These are phyloP conservation scores for Chiua virens DNA, from an alignment of 768 basidiomycete species.

Conservation along the genomic window DNA sequence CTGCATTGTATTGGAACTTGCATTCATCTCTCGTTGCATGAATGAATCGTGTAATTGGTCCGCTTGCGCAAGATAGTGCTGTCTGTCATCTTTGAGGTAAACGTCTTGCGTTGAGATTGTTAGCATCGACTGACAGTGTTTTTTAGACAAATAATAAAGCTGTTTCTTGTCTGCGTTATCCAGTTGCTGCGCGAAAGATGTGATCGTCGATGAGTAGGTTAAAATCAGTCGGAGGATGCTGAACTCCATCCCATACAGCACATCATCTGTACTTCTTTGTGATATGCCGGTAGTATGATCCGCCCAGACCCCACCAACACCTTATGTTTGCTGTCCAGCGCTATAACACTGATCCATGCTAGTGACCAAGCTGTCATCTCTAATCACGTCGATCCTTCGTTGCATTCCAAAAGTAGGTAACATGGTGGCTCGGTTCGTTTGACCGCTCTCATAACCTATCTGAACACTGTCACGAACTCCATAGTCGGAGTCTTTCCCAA, in stretches of 20 bases:
- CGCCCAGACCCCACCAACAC: no score
- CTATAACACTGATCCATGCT: no score
- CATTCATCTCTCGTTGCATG: conserved; percentile 1
- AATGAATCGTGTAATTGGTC: conserved; percentile 8
- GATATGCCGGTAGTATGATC: no score
- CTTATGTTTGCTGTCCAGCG: no score
- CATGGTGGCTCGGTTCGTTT: no score
- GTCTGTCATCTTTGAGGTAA: conserved; percentile 22
- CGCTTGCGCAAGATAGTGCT: conserved; percentile 27
- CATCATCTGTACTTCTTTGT: no score
- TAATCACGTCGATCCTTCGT: no score
- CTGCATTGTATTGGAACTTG: background rate
- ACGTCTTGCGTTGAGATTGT: background rate
- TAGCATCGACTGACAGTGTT: background rate
- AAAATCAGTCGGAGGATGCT: background rate
- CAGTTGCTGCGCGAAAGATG: background rate
- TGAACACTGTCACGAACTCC: no score
- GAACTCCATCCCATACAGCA: conserved; percentile 1
- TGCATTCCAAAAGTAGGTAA: no score
- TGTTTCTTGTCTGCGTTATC: conserved; percentile 6
- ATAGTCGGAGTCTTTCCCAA: no score
- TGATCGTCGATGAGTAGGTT: conserved; percentile 4
- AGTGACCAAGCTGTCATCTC: no score
- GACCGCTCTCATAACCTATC: no score
- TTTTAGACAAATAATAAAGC: conserved; percentile 12